These are phyloP conservation scores for Dalbergia oliveri DNA, from an alignment of 306 rosid genomes.

Conservation along the genomic window DNA sequence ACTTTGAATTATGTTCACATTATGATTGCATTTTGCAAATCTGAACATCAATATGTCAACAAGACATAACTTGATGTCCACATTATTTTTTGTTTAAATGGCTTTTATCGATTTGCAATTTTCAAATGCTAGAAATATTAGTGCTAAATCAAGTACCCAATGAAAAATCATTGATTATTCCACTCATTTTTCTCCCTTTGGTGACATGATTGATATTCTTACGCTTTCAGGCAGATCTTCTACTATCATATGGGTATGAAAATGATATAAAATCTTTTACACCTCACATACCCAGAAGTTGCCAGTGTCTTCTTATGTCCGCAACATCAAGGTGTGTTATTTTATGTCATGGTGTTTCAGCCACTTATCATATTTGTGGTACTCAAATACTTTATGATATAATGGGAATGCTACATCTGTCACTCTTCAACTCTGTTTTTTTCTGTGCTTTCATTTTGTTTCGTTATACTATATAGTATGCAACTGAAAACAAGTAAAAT, in stretches of 20 bases:
- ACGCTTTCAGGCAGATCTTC: conserved; percentile 93
- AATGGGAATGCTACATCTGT: conserved; percentile 23
- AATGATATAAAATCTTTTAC: conserved; percentile 84
- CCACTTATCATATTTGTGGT: conserved; percentile 16
- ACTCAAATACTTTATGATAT: conserved; percentile 35
- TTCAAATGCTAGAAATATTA: conserved; percentile 3
- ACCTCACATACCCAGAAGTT: conserved; percentile 80
- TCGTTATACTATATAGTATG: conserved; percentile 4
- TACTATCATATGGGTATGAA: conserved; percentile 91
- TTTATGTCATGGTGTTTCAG: conserved; percentile 7
- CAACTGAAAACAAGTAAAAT: conserved; percentile 5
- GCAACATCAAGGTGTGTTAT: conserved; percentile 89
- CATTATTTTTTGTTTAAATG: conserved; percentile 14
- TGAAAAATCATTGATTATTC: conserved; percentile 11
- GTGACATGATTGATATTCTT: conserved; percentile 25
- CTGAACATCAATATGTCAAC: background rate
- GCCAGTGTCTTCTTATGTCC: conserved; percentile 98
- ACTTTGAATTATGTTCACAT: background rate
- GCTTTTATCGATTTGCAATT: background rate
- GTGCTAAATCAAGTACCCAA: background rate
- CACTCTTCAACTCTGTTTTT: background rate
- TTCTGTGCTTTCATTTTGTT: conserved; percentile 11
- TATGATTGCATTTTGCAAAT: background rate
- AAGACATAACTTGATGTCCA: background rate
- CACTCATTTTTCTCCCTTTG: background rate